phyloP scores from a whole-genome alignment of 106 monocot species.

The Triglochin maritima region DNA sequence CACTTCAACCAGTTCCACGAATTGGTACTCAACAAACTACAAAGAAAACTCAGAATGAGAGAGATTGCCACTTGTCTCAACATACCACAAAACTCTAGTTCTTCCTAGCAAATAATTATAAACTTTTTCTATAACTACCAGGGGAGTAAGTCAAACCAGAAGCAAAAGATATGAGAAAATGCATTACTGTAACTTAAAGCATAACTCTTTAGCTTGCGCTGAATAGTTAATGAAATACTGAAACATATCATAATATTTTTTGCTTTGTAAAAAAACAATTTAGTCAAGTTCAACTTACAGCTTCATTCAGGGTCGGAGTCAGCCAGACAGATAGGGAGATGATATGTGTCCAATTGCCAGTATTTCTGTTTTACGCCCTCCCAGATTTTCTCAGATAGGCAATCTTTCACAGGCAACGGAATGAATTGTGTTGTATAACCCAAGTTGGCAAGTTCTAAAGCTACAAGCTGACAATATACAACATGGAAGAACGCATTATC shows the following conservation, averaged over 20 bases:
- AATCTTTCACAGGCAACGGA: slow-evolving; percentile 83
- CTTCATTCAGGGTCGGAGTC: slow-evolving; percentile 36
- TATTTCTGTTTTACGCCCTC: slow-evolving; percentile 88
- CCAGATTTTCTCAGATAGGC: slow-evolving; percentile 67
- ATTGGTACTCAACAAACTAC: background rate
- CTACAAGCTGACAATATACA: slow-evolving; percentile 83
- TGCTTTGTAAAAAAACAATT: background rate
- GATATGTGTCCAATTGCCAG: slow-evolving; percentile 91
- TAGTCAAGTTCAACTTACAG: slow-evolving; percentile 1
- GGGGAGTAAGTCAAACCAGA: no score
- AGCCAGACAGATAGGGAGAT: slow-evolving; percentile 79
- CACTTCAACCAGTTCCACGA: no score
- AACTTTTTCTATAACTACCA: no score
- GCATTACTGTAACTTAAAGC: background rate
- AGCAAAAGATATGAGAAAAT: background rate
- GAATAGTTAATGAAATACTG: background rate
- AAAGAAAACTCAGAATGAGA: background rate
- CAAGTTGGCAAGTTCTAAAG: slow-evolving; percentile 70
- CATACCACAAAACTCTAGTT: background rate
- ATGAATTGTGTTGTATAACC: slow-evolving; percentile 83
- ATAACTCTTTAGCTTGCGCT: background rate
- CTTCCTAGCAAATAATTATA: no score
- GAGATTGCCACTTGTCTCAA: background rate
- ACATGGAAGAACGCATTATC: slow-evolving; percentile 92
- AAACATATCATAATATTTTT: background rate